These are phyloP conservation scores for Phylloporus sp. DNA, from an alignment of 768 basidiomycete species.

Conservation along the genomic window DNA sequence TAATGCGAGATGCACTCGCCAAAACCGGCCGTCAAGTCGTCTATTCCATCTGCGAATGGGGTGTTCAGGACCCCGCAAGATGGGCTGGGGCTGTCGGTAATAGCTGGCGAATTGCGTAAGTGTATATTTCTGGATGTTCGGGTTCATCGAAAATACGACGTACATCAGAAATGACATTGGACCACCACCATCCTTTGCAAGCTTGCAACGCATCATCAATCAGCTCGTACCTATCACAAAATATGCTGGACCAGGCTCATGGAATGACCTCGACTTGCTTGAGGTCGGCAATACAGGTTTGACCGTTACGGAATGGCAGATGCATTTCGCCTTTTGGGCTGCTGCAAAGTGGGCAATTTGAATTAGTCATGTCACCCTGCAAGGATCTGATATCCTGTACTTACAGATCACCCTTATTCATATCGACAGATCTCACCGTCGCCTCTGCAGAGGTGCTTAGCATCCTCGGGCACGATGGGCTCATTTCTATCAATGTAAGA, in stretches of 20 bases:
- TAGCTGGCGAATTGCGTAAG: conserved; percentile 49
- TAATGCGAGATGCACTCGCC: conserved; percentile 11
- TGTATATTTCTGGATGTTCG: not conserved
- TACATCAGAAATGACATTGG: conserved; percentile 10
- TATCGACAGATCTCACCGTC: conserved; percentile 8
- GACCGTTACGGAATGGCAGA: conserved; percentile 20
- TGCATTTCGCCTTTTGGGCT: conserved; percentile 14
- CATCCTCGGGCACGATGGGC: conserved; percentile 5
- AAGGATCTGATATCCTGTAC: not conserved
- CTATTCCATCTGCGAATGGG: conserved; percentile 51
- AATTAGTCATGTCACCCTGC: too few relatives aligned
- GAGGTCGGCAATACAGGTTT: conserved; percentile 49
- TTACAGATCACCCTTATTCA: conserved; percentile 10
- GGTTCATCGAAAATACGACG: too few relatives aligned
- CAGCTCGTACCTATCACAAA: conserved; percentile 43
- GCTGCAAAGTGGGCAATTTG: conserved; percentile 4
- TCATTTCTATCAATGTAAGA: conserved; percentile 11
- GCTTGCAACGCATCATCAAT: conserved; percentile 13
- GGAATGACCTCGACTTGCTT: conserved; percentile 52
- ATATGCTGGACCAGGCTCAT: conserved; percentile 44
- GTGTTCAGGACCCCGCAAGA: conserved; percentile 50
- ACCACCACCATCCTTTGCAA: conserved; percentile 9
- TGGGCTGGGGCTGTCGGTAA: conserved; percentile 45
- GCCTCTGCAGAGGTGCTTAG: not conserved
- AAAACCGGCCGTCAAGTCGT: conserved; percentile 27